Evolutionary conservation across 306 rosid genomes (phyloP), one percentile per base, ranked within the genome.

Genomic region (Mimosa bimucronata): DNA sequence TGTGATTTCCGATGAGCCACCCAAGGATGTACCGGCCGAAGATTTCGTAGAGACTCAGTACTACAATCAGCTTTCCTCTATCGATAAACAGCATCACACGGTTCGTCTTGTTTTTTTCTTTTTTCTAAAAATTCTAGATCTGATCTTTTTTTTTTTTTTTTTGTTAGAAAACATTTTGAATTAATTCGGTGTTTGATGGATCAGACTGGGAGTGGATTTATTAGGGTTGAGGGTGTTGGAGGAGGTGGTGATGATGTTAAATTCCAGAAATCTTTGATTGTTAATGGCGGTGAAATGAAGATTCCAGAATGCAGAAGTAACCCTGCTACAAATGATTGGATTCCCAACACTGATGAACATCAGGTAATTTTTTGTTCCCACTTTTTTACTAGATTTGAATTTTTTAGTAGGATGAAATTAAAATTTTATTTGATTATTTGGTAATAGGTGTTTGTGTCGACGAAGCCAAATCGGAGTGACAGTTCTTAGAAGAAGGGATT

Each of bases 301-400:
- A 15, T 18, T 26, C 38, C n/a, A 28, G 86, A 46, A 66, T 76
- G 74, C 73, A 88, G 80, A 86, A 80, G 97, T 81, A 93, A 93
- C 77, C 97, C 97, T 6, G 97, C 97, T 42, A 93, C 92, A 2
- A 93, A 93, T 61, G 97, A 93, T 19, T 93, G 97, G 97, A 80
- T 87, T 83, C 97, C 97, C 0, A 83, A 44, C 23, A 41, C 37
- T 55, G 83, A 85, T 76, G 86, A 75, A 55, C 60, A 82, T 74
- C 81, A 76, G 87, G 90, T 86, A 67, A 34, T 34, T 34, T 34
- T 34, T 46, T 23, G 4, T 25, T 15, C 42, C 13, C 69, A 1
- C 5, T 28, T 61, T 29, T 12, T 61, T 29, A 5, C 38, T 0
- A 13, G 21, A 2, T 3, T 14, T 57, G 34, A 57, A 69, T 57